A percentile compares a stretch with the other conserved stretches of the same genome.
Evolutionary conservation across 1,284 basidiomycete species (phyloP).

Genomic region (Cryptococcus hybrid): DNA sequence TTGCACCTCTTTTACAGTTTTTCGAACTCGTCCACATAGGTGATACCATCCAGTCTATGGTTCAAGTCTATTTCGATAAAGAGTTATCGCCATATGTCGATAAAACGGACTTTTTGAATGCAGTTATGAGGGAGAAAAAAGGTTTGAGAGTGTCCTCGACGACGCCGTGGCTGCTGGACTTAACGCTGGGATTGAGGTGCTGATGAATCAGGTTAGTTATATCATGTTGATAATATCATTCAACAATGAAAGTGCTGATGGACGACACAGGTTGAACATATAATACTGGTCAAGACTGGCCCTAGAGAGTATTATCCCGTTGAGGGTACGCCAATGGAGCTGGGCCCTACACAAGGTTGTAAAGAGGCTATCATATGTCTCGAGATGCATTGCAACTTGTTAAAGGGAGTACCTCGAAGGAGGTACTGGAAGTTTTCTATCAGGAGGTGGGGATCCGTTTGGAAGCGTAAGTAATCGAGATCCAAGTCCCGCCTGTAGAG

Average conservation of each 20-base stretch:
- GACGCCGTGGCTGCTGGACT: constrained; percentile 89
- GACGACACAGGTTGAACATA: constrained; percentile 75
- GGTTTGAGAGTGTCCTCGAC: constrained; percentile 86
- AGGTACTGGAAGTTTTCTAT: constrained; percentile 96
- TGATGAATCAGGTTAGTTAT: constrained; percentile 83
- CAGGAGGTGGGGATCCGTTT: constrained; percentile 93
- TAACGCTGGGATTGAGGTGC: constrained; percentile 90
- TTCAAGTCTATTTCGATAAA: constrained; percentile 97
- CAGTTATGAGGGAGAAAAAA: constrained; percentile 91
- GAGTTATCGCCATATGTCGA: constrained; percentile 87
- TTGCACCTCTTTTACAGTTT: constrained; percentile 91
- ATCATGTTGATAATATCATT: background rate
- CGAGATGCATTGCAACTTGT: constrained; percentile 81
- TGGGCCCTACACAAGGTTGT: constrained; percentile 83
- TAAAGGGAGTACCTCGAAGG: constrained; percentile 90
- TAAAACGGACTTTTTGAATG: constrained; percentile 88
- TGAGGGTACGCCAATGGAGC: constrained; percentile 68
- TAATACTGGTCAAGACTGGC: constrained; percentile 77
- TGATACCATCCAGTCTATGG: constrained; percentile 95
- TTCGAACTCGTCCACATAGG: constrained; percentile 97
- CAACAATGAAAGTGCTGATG: background rate
- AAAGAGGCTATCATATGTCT: constrained; percentile 80
- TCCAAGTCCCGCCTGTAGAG: background rate
- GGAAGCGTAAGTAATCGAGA: constrained; percentile 63
- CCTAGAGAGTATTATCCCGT: constrained; percentile 87